Conservation (phyloP, 768 basidiomycete species). For the Tulasnella sp. region DNA sequence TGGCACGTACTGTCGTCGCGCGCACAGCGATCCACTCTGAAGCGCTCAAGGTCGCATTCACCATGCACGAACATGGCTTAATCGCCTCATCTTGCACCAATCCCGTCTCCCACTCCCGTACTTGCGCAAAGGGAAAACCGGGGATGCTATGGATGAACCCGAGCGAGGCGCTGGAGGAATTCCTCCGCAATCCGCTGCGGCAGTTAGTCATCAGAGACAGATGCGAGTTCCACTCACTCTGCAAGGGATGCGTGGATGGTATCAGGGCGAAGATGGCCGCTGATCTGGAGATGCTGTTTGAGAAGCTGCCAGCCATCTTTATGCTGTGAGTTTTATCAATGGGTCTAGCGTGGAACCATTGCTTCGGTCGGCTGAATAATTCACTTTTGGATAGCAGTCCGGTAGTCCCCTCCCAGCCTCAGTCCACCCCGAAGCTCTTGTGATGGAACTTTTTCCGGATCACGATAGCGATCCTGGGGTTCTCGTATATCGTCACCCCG, state of each 20-base stretch:
- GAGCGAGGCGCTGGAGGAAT: constrained; percentile 6
- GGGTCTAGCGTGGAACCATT: not conserved
- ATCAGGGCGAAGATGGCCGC: not conserved
- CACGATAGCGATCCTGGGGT: too few relatives aligned
- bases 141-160: constrained; percentile 8
- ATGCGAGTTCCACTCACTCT: constrained; percentile 12
- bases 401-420: too few relatives aligned
- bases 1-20: constrained; percentile 1
- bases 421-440: too few relatives aligned
- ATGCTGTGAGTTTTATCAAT: constrained; percentile 7
- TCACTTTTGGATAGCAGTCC: too few relatives aligned
- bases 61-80: constrained; percentile 13
- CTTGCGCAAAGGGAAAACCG: constrained; percentile 15
- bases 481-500: too few relatives aligned
- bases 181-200: constrained; percentile 7
- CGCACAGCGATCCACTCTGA: constrained; percentile 3
- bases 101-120: constrained; percentile 7
- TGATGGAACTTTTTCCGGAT: too few relatives aligned
- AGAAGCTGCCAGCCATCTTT: constrained; percentile 8
- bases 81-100: not conserved
- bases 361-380: not conserved
- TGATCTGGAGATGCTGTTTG: constrained; percentile 4
- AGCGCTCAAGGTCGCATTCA: constrained; percentile 7
- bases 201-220: constrained; percentile 14
- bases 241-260: constrained; percentile 1